A percentile compares a stretch with the other conserved stretches of the same genome.
phyloP scores from a whole-genome alignment of 306 rosid genomes.

The Hippophae rhamnoides region DNA sequence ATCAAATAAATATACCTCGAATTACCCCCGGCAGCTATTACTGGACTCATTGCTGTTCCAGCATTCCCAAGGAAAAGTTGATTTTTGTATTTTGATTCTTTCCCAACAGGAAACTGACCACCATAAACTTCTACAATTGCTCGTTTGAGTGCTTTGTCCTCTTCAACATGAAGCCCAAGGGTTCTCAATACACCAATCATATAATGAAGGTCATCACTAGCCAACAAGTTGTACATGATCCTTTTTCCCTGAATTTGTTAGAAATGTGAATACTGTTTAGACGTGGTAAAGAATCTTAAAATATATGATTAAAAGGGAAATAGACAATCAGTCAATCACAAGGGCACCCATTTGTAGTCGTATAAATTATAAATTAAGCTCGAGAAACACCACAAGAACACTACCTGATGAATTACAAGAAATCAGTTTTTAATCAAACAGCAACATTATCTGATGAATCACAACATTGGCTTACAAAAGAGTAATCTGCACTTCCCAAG shows the following conservation, averaged over 20 bases:
- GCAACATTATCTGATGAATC: too few species aligned
- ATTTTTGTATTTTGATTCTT: conserved; percentile 57
- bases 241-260: conserved; percentile 68
- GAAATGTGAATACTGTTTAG: not conserved
- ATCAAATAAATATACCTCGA: conserved; percentile 40
- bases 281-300: not conserved
- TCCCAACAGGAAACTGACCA: conserved; percentile 63
- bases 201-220: conserved; percentile 86
- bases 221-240: conserved; percentile 81
- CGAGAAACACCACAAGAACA: too few species aligned
- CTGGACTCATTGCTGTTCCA: conserved; percentile 97
- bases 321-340: too few species aligned
- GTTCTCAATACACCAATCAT: conserved; percentile 87
- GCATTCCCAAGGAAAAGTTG: conserved; percentile 96
- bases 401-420: too few species aligned
- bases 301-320: not conserved
- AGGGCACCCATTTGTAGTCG: too few species aligned
- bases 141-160: conserved; percentile 53
- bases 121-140: conserved; percentile 89
- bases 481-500: too few species aligned
- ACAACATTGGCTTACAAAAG: too few species aligned
- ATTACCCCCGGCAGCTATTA: conserved; percentile 96
- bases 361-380: too few species aligned
- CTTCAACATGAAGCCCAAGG: conserved; percentile 78
- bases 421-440: too few species aligned